Percentiles rank a stretch among this genome's conserved stretches.
Conservation (phyloP, 768 basidiomycete species). For the Myochromella boudieri region DNA sequence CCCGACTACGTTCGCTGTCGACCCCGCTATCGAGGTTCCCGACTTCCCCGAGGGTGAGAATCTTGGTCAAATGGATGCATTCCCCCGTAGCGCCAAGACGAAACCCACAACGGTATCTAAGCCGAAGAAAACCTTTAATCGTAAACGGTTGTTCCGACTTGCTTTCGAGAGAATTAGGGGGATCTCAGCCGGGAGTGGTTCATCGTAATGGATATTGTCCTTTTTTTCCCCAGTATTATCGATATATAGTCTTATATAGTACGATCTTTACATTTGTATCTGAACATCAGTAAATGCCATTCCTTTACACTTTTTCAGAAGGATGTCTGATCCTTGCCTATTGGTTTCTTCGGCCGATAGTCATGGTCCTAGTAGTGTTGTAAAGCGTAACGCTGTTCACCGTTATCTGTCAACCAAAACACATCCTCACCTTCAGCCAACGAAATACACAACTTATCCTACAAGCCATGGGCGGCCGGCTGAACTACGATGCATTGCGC, state of each 20-base stretch:
- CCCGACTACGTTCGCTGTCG: constrained; percentile 40
- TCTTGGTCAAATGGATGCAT: constrained; percentile 23
- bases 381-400: no score
- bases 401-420: no score
- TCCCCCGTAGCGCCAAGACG: background rate
- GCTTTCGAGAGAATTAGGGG: constrained; percentile 26
- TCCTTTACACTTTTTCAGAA: no score
- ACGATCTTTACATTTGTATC: no score
- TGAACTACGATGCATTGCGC: background rate
- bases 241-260: constrained; percentile 4
- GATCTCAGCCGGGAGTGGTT: constrained; percentile 9
- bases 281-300: no score
- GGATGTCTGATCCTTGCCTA: no score
- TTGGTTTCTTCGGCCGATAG: background rate
- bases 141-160: constrained; percentile 34
- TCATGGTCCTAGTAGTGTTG: background rate
- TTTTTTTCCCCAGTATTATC: background rate
- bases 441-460: no score
- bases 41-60: constrained; percentile 40
- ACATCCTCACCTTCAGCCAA: no score
- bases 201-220: constrained; percentile 2
- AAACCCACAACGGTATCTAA: constrained; percentile 6
- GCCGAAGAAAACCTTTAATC: constrained; percentile 25
- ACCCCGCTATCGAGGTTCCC: constrained; percentile 41
- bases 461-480: no score